Evolutionary conservation across 345 rosid genomes (phyloP), one percentile per base, ranked within the genome.

Genomic region (Euphorbia lathyris): DNA sequence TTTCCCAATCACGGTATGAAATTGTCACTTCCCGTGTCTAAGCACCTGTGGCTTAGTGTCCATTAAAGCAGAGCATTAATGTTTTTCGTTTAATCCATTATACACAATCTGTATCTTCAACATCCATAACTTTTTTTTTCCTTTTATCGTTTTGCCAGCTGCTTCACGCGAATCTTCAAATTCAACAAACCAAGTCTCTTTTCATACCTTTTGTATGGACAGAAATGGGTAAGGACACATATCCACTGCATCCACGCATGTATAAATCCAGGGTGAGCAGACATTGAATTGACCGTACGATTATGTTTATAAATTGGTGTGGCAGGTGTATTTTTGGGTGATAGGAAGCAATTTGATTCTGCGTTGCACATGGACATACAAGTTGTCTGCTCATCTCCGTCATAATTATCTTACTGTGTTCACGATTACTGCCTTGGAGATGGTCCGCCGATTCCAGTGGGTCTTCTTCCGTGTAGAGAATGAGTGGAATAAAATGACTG

Each of bases 311-410:
- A 29, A 27, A 17, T 55, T 32, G 67, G 75, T 71, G n/a, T 70
- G 72, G 82, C 87, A 95, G 98, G 92, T 92, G 1, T 90, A 84
- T 73, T 22, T 89, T 25, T 96, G 98, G 97, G 98, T 96, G 72
- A 87, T 90, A 9, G 95, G 90, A 74, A 92, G 98, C 78, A 92
- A 92, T 69, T 73, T 96, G 81, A 85, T 96, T 74, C 73, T 92
- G 71, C 86, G 99, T 8, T 92, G 98, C 81, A 88, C 96, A 32
- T 96, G 99, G 99, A 96, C 97, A 2, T 96, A 92, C 81, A 96
- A 96, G 81, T 76, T 92, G 27, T 96, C 99, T 20, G 96, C 98
- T 63, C 98, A 92, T 83, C 96, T 96, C 59, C 97, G 96, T 58
- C 88, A 90, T 66, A 96, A 96, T 72, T 90, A 96, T 79, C 84